phyloP scores from a whole-genome alignment of 2,329 filamentous ascomycete species.

The Microsporum audouinii region DNA sequence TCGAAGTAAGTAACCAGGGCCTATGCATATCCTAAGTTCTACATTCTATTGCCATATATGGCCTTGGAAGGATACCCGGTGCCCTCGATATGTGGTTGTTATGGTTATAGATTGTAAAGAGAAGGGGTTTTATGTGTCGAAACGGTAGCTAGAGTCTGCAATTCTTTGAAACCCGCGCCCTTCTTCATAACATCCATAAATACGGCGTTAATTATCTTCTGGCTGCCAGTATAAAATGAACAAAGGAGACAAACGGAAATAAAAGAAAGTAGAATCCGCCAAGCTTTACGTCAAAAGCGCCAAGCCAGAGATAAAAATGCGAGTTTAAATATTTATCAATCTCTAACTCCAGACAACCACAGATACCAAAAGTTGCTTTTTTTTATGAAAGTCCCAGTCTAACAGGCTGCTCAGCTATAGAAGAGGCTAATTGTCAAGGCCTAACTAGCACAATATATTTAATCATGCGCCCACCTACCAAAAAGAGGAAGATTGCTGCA shows the following conservation, averaged over 20 bases:
- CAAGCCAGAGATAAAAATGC: background rate
- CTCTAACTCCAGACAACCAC: background rate
- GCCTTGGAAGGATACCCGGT: no score
- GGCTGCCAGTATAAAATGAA: background rate
- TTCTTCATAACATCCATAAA: no score
- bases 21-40: no score
- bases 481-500: slow-evolving; percentile 50
- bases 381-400: background rate
- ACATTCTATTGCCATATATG: no score
- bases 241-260: background rate
- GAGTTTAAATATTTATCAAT: slow-evolving; percentile 2
- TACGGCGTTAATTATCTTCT: no score
- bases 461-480: slow-evolving; percentile 44
- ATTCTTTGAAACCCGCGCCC: no score
- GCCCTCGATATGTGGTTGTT: no score
- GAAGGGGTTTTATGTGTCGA: no score
- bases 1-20: no score
- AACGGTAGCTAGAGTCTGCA: no score
- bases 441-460: background rate
- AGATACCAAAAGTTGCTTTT: background rate
- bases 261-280: background rate
- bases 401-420: no score
- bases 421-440: background rate
- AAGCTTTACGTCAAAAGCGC: background rate
- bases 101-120: no score